Base-by-base conservation (phyloP, 1,139 yeast species). In the Nakaseomyces delphensis region DNA sequence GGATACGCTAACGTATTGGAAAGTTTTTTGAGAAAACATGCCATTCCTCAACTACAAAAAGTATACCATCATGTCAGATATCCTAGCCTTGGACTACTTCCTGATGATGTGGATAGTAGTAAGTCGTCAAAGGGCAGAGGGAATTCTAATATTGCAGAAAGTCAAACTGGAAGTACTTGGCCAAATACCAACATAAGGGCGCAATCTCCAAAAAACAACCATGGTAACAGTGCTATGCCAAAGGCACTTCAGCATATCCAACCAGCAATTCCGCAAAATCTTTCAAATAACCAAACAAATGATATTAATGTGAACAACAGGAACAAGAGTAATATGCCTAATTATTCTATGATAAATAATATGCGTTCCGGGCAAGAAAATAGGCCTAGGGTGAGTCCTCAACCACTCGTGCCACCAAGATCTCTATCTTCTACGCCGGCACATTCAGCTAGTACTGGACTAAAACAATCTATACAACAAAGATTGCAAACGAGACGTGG, bases 61-160 rank as follows among this genome's bases (percentile, higher is more conserved):
- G 68, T 73, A 45, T 64, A 67, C 52, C 56, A 57, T 3, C 63
- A 66, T 18, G 70, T 80, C 43, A 66, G 64, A 9, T 80, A 80
- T 57, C 95, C 95, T 0, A 77, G 77, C 53, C 63, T 84, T 45
- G 94, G 95, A 0, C 81, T 83, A 4, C 67, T 86, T 33, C 87
- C 89, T 0, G 77, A 71, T 42, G 76, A 70, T n/a, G 40, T 43
- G 14, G 16, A n/a, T 29, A n/a, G 32, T 23, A 23, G 25, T 23
- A 23, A 23, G n/a, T n/a, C n/a, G n/a, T n/a, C n/a, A n/a, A n/a
- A n/a, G n/a, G n/a, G 8, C n/a, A 25, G 28, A 25, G n/a, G 28
- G 25, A 23, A 23, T n/a, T n/a, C 44, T 16, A 32, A 30, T 3
- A 8, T 10, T 9, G 28, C n/a, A 25, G n/a, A 25, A 9, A 25